Evolutionary conservation across 2,329 filamentous ascomycete genomes (phyloP), one percentile per base, ranked within the genome.

Genomic region (Claviceps monticola): DNA sequence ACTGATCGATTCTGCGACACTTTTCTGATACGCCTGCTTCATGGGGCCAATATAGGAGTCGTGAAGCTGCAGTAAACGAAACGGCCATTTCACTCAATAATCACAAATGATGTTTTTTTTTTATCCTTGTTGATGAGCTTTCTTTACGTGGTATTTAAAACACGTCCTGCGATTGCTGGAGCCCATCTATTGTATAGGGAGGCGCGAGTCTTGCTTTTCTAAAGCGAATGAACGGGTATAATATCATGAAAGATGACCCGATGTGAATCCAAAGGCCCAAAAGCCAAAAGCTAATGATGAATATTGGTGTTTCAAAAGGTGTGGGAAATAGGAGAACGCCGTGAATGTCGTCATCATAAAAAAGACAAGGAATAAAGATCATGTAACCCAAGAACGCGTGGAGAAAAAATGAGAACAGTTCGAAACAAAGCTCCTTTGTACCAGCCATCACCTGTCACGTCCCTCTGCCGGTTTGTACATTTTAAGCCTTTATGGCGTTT

Each of bases 401-500:
- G n/a, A 34, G 7, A 5, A 11, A 1, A 19, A 13, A 26, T 14
- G 5, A 45, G 19, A 23, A 36, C 4, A 13, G 34, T 21, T 9
- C 0, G 11, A 39, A 9, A 19, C 4, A 46, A 6, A 46, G 5
- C 26, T 29, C 26, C 34, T 48, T 38, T 50, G 5, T 23, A 23
- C 19, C 19, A 23, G 26, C 52, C 34, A 37, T 49, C 42, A 51
- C 19, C 21, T 14, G 47, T n/a, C 13, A 39, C 44, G 17, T 45
- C 38, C 44, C 29, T 36, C 19, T n/a, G 38, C 21, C 41, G 9
- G 34, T 16, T 21, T 16, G 6, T 39, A 21, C 23, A n/a, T 29
- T 14, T 51, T 51, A 59, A 26, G 54, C 57, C 21, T 51, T 54
- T 39, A 60, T 52, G 53, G 56, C 53, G 38, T 54, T 59, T 21